Evolutionary conservation across 164 flowering plant species (phyloP).

Genomic region (Platanus orientalis): DNA sequence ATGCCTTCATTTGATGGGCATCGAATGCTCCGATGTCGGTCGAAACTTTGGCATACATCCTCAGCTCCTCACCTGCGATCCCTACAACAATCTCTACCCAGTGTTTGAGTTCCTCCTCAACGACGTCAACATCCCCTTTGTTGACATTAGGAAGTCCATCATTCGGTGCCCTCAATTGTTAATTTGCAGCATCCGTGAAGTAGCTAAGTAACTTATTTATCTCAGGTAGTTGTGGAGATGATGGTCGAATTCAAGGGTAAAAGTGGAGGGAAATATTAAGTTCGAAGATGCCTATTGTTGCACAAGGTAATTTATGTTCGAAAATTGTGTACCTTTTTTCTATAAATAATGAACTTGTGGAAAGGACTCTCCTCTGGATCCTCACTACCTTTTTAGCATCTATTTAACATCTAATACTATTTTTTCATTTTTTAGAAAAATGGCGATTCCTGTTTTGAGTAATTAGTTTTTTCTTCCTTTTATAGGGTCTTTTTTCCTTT

Average conservation of each 20-base stretch:
- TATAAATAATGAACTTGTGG: not conserved
- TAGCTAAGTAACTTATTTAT: constrained; percentile 3
- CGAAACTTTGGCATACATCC: constrained; percentile 80
- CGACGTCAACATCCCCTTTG: constrained; percentile 47
- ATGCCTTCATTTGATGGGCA: constrained; percentile 66
- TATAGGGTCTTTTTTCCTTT: no score
- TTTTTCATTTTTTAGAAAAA: no score
- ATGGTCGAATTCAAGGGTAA: constrained; percentile 95
- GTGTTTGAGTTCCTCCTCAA: constrained; percentile 64
- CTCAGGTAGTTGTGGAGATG: constrained; percentile 89
- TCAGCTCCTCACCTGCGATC: constrained; percentile 60
- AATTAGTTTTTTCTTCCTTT: no score
- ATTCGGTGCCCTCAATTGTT: constrained; percentile 68
- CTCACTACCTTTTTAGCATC: no score
- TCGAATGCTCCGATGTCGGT: constrained; percentile 46
- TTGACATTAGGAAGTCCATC: constrained; percentile 44
- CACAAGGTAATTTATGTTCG: constrained; percentile 41
- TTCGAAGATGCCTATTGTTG: constrained; percentile 26
- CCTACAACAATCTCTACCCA: constrained; percentile 50
- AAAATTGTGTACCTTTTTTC: not conserved
- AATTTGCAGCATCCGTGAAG: constrained; percentile 32
- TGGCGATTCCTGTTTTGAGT: no score
- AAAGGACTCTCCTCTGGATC: not conserved
- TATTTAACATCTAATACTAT: no score
- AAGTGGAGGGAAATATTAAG: constrained; percentile 66